phyloP scores from a whole-genome alignment of 2,329 filamentous ascomycete species.

The Talaromyces sp. region DNA sequence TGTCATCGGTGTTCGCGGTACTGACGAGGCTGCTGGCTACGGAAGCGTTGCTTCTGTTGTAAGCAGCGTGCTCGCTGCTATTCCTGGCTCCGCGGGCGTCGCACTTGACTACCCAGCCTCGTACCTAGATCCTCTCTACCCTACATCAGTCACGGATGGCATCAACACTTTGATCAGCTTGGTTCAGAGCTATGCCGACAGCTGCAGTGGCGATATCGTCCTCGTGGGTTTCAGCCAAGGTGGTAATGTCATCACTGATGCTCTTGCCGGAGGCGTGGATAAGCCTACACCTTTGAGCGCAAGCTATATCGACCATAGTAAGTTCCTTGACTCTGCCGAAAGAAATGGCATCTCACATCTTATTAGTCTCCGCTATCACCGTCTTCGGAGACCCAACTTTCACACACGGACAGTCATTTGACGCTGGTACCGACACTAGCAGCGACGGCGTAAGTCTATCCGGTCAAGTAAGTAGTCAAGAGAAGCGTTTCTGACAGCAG shows the following conservation, averaged over 20 bases:
- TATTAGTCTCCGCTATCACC: neutral
- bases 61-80: conserved; percentile 1
- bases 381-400: conserved; percentile 3
- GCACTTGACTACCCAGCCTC: conserved; percentile 4
- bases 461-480: neutral
- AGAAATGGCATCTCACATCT: neutral
- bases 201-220: neutral
- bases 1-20: neutral
- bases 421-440: conserved; percentile 3
- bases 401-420: conserved; percentile 1
- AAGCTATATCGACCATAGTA: neutral
- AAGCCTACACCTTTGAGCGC: neutral
- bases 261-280: neutral
- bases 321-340: neutral
- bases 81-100: neutral
- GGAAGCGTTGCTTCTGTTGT: conserved; percentile 5
- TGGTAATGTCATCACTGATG: neutral
- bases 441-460: conserved; percentile 2
- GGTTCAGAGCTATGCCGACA: neutral
- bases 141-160: neutral
- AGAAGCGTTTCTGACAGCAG: neutral
- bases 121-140: neutral
- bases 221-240: conserved; percentile 1
- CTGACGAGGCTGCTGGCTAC: neutral
- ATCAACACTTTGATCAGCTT: conserved; percentile 5